These are phyloP conservation scores for Alisma plantagoaquatica DNA, from an alignment of 106 monocot genomes.

Conservation along the genomic window DNA sequence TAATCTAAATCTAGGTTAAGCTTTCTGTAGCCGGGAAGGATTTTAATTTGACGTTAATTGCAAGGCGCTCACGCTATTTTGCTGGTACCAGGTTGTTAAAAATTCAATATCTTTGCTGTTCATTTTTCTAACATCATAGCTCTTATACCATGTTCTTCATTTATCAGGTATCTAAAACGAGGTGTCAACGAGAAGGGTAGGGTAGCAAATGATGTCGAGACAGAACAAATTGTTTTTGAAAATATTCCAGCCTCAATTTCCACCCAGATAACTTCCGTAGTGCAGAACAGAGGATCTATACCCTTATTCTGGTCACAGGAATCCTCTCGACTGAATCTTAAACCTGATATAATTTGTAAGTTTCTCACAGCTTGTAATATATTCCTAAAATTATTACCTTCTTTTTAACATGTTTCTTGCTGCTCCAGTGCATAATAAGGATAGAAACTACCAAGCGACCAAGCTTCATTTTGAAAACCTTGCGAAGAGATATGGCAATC, in stretches of 20 bases:
- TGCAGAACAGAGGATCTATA: slow-evolving; percentile 92
- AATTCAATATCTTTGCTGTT: neutral
- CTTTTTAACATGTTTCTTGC: slow-evolving; percentile 10
- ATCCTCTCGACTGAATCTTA: slow-evolving; percentile 64
- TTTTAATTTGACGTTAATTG: slow-evolving; percentile 66
- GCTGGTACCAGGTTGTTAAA: slow-evolving; percentile 89
- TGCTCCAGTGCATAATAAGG: slow-evolving; percentile 50
- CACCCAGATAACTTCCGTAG: slow-evolving; percentile 61
- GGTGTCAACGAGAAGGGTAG: slow-evolving; percentile 79
- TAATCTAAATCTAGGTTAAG: slow-evolving; percentile 57
- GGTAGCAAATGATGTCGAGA: slow-evolving; percentile 98
- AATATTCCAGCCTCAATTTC: slow-evolving; percentile 30
- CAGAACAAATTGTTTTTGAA: slow-evolving; percentile 83
- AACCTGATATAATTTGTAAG: slow-evolving; percentile 90
- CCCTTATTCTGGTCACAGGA: slow-evolving; percentile 94
- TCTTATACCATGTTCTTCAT: neutral
- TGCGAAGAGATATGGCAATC: slow-evolving; percentile 70
- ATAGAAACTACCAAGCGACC: slow-evolving; percentile 60
- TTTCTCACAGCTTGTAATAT: neutral
- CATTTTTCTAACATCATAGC: neutral
- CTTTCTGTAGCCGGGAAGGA: slow-evolving; percentile 55
- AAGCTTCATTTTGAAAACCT: slow-evolving; percentile 85
- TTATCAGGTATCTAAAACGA: slow-evolving; percentile 66
- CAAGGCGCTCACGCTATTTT: slow-evolving; percentile 79
- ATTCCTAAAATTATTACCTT: slow-evolving; percentile 3